These are phyloP conservation scores for Hemerocallis citrina DNA, from an alignment of 106 monocot species.

Conservation along the genomic window DNA sequence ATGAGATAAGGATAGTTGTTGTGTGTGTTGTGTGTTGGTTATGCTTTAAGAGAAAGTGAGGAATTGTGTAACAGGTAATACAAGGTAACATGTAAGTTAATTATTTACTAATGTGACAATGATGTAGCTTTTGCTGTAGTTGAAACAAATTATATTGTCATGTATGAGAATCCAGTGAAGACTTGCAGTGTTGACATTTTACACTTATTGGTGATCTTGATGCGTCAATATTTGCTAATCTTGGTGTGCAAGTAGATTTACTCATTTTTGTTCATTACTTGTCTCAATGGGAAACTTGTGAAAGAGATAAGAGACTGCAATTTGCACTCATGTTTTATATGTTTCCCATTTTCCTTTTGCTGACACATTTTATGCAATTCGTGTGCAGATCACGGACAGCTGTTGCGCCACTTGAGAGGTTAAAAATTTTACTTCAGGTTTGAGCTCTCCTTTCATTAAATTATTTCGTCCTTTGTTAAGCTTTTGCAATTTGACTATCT, in stretches of 20 bases:
- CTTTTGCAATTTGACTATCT: no score
- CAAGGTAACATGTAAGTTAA: neutral
- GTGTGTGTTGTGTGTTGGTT: neutral
- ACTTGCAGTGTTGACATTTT: neutral
- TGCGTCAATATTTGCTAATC: neutral
- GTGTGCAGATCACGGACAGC: constrained; percentile 48
- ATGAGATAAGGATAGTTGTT: no score
- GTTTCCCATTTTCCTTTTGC: neutral
- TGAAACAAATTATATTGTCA: neutral
- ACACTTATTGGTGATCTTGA: neutral
- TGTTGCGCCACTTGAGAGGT: constrained; percentile 58
- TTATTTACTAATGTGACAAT: neutral
- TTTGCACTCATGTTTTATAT: neutral
- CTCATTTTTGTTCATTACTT: neutral
- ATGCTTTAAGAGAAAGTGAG: neutral
- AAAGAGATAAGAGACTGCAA: no score
- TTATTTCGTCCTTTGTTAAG: neutral
- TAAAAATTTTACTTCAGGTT: constrained; percentile 59
- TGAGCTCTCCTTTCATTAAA: constrained; percentile 1
- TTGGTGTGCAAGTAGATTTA: neutral
- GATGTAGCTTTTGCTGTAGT: neutral
- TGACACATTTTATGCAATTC: constrained; percentile 1
- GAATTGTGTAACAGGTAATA: neutral
- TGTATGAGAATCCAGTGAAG: neutral
- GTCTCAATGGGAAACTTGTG: no score